Percentiles rank a stretch among this genome's conserved stretches.
Evolutionary conservation across 2,329 filamentous ascomycete genomes (phyloP).

Genomic region (Aciculosporium take): DNA sequence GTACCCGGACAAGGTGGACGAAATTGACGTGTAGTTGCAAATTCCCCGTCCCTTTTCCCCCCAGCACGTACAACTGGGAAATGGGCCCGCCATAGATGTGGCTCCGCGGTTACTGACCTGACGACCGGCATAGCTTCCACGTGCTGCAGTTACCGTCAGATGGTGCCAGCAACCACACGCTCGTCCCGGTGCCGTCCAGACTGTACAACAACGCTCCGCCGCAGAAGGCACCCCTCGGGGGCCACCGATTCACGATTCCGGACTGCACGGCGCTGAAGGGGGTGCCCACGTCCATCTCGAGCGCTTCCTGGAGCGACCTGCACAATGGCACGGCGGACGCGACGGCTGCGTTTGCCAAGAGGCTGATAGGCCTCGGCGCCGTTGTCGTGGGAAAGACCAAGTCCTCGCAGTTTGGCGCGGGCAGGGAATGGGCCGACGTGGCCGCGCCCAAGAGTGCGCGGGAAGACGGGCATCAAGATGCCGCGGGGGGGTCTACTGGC

Average conservation of each 20-base stretch:
- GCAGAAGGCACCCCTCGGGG: conserved; percentile 20
- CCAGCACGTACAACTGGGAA: neutral
- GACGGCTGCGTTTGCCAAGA: conserved; percentile 37
- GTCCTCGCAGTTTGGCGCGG: conserved; percentile 30
- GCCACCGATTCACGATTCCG: conserved; percentile 21
- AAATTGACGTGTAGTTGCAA: conserved; percentile 1
- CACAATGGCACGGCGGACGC: conserved; percentile 27
- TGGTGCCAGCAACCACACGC: conserved; percentile 7
- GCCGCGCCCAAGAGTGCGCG: conserved; percentile 29
- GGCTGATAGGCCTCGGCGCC: conserved; percentile 45
- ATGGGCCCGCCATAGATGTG: neutral
- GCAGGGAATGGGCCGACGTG: conserved; percentile 27
- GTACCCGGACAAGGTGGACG: conserved; percentile 17
- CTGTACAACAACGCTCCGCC: conserved; percentile 19
- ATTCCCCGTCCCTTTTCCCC: neutral
- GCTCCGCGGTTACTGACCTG: neutral
- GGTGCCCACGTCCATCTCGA: conserved; percentile 40
- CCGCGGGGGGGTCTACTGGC: conserved; percentile 23
- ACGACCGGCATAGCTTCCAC: conserved; percentile 1
- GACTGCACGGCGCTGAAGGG: conserved; percentile 28
- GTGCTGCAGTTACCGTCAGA: conserved; percentile 1
- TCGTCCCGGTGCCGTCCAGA: conserved; percentile 24
- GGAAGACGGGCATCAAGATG: conserved; percentile 30
- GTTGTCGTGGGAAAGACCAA: conserved; percentile 40
- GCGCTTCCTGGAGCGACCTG: conserved; percentile 41